Conservation (phyloP, 257 asterid genomes). For the Haberlea rhodopensis region DNA sequence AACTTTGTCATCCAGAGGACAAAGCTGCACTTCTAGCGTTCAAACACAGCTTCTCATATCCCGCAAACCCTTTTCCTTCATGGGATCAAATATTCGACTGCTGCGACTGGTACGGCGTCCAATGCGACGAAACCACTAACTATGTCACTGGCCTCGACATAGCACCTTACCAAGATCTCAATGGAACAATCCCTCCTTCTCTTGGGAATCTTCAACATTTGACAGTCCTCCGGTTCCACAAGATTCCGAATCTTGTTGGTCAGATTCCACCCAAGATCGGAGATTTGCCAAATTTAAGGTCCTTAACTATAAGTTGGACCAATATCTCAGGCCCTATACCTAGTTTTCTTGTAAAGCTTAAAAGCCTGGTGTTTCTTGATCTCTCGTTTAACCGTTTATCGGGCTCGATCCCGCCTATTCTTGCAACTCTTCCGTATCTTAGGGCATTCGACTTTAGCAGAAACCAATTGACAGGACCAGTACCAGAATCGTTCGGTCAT, state of each 20-base stretch:
- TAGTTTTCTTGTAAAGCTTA: conserved; percentile 20
- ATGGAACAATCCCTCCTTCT: conserved; percentile 37
- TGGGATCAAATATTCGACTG: conserved; percentile 32
- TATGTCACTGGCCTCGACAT: conserved; percentile 32
- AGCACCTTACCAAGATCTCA: background rate
- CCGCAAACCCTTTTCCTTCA: conserved; percentile 28
- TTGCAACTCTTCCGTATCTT: conserved; percentile 32
- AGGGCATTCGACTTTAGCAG: conserved; percentile 32
- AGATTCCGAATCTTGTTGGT: conserved; percentile 32
- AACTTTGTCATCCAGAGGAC: conserved; percentile 34
- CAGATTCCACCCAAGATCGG: conserved; percentile 27
- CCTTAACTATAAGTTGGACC: conserved; percentile 34
- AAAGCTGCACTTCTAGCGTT: conserved; percentile 34
- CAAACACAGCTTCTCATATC: conserved; percentile 36
- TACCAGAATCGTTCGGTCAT: conserved; percentile 36
- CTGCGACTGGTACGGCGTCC: conserved; percentile 37
- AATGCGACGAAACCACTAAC: conserved; percentile 33
- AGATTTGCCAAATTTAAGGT: conserved; percentile 22
- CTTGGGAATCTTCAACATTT: conserved; percentile 33
- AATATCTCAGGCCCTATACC: conserved; percentile 44
- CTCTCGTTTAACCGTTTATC: conserved; percentile 39
- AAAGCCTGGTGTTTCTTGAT: conserved; percentile 25
- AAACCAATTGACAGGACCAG: conserved; percentile 38
- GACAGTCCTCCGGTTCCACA: conserved; percentile 35
- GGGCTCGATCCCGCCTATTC: conserved; percentile 39